phyloP scores from a whole-genome alignment of 768 basidiomycete species.

The Pleurotus citrinopileatus region DNA sequence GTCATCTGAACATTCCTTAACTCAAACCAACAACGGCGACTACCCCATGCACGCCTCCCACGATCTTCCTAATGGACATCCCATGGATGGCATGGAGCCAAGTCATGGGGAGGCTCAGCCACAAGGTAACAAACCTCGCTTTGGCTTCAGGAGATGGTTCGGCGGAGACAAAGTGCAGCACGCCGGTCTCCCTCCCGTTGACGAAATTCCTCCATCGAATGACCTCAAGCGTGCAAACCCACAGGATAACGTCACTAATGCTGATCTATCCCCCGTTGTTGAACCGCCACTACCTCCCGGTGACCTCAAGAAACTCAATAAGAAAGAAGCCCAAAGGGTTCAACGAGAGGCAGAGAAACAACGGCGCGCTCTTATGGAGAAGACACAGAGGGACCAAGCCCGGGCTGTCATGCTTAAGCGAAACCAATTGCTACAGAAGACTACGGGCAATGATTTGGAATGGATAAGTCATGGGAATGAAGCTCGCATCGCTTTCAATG shows the following conservation, averaged over 20 bases:
- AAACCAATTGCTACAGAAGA: constrained; percentile 66
- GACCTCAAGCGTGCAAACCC: constrained; percentile 76
- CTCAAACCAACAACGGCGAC: constrained; percentile 24
- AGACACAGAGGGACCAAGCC: constrained; percentile 81
- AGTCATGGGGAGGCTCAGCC: constrained; percentile 26
- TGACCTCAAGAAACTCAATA: constrained; percentile 70
- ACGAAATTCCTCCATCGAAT: constrained; percentile 61
- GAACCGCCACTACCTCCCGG: constrained; percentile 33
- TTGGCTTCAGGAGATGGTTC: constrained; percentile 64
- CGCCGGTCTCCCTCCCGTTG: constrained; percentile 62
- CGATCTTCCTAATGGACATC: constrained; percentile 41
- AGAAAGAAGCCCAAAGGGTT: constrained; percentile 79
- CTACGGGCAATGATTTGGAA: constrained; percentile 52
- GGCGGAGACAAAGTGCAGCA: constrained; percentile 70
- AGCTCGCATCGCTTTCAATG: constrained; percentile 38
- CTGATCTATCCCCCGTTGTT: constrained; percentile 49
- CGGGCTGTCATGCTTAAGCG: constrained; percentile 92
- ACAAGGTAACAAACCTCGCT: constrained; percentile 53
- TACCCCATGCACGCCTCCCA: constrained; percentile 58
- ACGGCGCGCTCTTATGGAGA: constrained; percentile 71
- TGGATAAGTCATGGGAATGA: constrained; percentile 51
- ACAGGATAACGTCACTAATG: constrained; percentile 69
- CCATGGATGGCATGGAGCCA: constrained; percentile 18
- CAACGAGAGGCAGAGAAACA: constrained; percentile 83
- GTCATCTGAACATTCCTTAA: constrained; percentile 10